Evolutionary conservation across 1,284 basidiomycete species (phyloP).

Genomic region (Trametes versicolor): DNA sequence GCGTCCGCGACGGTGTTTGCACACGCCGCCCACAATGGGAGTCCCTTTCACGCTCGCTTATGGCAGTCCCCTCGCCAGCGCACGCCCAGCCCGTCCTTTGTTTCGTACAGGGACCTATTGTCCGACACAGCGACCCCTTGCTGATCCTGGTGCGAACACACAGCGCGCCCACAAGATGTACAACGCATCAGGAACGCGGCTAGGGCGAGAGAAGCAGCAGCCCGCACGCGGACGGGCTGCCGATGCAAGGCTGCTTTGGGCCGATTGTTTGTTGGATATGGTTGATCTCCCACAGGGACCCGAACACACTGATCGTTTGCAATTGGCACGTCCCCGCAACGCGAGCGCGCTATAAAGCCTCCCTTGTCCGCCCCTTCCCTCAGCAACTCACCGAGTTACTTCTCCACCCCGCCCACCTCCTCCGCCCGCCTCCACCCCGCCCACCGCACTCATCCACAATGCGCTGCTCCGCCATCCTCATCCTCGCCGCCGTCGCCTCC

Average conservation of each 20-base stretch:
- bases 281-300: constrained; percentile 26
- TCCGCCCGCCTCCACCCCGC: constrained; percentile 35
- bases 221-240: constrained; percentile 20
- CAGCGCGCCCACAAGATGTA: constrained; percentile 11
- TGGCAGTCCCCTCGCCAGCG: constrained; percentile 5
- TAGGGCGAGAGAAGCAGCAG: constrained; percentile 26
- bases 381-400: constrained; percentile 40
- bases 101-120: constrained; percentile 31
- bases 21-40: constrained; percentile 34
- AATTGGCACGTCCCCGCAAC: constrained; percentile 1
- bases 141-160: not conserved
- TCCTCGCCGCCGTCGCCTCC: constrained; percentile 53
- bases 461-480: constrained; percentile 61
- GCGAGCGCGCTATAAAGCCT: constrained; percentile 28
- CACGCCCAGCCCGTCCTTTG: constrained; percentile 24
- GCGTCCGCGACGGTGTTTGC: constrained; percentile 18
- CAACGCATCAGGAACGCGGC: constrained; percentile 30
- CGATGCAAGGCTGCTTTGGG: constrained; percentile 19
- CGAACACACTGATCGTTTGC: constrained; percentile 22
- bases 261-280: constrained; percentile 25
- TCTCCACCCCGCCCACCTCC: constrained; percentile 18
- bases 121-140: constrained; percentile 14
- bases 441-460: constrained; percentile 48
- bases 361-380: constrained; percentile 22
- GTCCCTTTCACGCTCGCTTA: constrained; percentile 36